Percentiles rank a stretch among this genome's conserved stretches.
Evolutionary conservation across 2,329 filamentous ascomycete species (phyloP).

Genomic region (Capronia americana): DNA sequence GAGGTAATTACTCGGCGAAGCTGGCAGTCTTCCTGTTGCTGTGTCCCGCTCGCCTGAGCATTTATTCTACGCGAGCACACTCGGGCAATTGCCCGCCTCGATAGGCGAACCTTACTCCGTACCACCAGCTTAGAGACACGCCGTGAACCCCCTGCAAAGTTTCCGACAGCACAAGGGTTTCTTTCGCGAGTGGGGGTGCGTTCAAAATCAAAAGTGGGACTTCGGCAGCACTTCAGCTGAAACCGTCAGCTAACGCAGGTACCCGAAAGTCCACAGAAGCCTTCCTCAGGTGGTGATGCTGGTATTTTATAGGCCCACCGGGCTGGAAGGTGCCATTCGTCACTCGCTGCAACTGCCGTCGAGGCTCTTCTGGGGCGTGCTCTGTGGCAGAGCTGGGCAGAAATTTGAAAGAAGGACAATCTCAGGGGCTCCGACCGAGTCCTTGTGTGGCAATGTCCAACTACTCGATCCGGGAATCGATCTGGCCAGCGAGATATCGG

Average conservation of each 20-base stretch:
- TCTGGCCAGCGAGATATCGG: background rate
- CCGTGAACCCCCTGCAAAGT: background rate
- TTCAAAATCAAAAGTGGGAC: background rate
- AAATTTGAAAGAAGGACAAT: background rate
- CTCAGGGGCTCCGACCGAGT: background rate
- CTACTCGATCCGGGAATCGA: background rate
- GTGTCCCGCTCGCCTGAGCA: background rate
- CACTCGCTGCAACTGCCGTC: background rate
- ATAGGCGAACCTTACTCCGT: conserved; percentile 2
- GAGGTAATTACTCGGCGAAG: background rate
- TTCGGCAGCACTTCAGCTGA: background rate
- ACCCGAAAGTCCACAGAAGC: background rate
- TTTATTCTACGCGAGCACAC: background rate
- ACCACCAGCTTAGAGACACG: background rate
- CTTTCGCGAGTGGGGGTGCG: background rate
- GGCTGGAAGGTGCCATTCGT: background rate
- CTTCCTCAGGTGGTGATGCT: background rate
- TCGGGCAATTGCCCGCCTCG: background rate
- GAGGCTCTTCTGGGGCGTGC: background rate
- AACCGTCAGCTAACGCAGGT: conserved; percentile 14
- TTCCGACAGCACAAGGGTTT: background rate
- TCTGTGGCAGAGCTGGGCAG: background rate
- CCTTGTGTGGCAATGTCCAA: background rate
- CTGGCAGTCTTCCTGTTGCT: background rate
- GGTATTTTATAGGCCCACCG: background rate